phyloP scores from a whole-genome alignment of 2,329 filamentous ascomycete genomes.

The Sporothrix humicola region DNA sequence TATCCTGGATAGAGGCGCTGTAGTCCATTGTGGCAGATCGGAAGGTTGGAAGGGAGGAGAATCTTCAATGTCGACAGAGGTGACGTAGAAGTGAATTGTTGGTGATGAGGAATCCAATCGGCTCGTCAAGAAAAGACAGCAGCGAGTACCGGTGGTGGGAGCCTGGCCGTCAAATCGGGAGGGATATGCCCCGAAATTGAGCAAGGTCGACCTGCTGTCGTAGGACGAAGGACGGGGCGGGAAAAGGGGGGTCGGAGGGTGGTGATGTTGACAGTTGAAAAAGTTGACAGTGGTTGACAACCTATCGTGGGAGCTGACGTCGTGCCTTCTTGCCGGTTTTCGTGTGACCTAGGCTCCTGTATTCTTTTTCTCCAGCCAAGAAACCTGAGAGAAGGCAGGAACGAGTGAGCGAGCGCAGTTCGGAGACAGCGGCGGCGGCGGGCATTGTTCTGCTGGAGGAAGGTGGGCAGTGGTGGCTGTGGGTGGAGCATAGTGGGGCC shows the following conservation, averaged over 20 bases:
- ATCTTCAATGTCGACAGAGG: neutral
- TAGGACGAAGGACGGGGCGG: neutral
- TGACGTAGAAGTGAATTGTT: neutral
- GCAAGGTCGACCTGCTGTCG: neutral
- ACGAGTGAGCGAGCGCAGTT: constrained; percentile 24
- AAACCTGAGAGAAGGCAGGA: constrained; percentile 5
- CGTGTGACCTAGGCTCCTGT: constrained; percentile 21
- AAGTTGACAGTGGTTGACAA: neutral
- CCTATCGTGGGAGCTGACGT: constrained; percentile 25
- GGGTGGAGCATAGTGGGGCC: constrained; percentile 28
- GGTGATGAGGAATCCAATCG: constrained; percentile 17
- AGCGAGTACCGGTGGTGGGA: neutral
- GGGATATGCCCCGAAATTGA: constrained; percentile 7
- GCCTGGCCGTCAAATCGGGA: neutral
- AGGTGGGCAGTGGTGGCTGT: constrained; percentile 13
- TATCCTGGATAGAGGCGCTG: constrained; percentile 60
- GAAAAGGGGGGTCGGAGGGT: neutral
- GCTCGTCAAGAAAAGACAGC: neutral
- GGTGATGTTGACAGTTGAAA: constrained; percentile 6
- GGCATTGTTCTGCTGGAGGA: constrained; percentile 9
- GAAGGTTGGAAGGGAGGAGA: neutral
- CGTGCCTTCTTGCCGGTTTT: constrained; percentile 22
- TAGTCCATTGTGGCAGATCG: constrained; percentile 58
- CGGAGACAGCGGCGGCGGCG: constrained; percentile 27
- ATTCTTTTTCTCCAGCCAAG: neutral